These are phyloP conservation scores for Silene conica DNA, from an alignment of 148 eudicot species.

Conservation along the genomic window DNA sequence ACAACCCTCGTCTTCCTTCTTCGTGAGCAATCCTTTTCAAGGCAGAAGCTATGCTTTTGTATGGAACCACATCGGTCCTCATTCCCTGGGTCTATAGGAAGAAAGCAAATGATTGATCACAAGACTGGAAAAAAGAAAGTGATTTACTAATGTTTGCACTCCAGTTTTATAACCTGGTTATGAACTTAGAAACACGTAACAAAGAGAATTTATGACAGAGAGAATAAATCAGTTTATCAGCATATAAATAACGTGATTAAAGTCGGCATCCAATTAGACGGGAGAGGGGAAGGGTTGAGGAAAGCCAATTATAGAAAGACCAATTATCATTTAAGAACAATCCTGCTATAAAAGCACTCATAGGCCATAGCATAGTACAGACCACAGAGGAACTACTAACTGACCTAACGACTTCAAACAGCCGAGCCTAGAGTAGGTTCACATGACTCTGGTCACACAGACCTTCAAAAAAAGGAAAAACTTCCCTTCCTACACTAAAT, in stretches of 20 bases:
- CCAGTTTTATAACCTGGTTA: too few species aligned
- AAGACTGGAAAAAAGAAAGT: neutral
- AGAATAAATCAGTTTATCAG: too few species aligned
- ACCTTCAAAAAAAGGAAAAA: neutral
- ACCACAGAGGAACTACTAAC: neutral
- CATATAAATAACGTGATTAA: neutral
- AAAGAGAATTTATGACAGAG: too few species aligned
- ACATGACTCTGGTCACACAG: neutral
- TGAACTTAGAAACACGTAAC: too few species aligned
- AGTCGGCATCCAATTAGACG: neutral
- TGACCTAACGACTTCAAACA: neutral
- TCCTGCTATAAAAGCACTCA: neutral
- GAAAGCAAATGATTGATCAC: slow-evolving; percentile 1
- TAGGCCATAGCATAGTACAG: neutral
- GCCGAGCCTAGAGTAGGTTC: neutral
- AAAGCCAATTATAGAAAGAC: neutral
- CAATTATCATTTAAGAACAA: neutral
- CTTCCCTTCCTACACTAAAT: neutral
- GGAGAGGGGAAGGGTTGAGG: neutral
- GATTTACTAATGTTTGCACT: neutral
- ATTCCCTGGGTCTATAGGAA: slow-evolving; percentile 77
- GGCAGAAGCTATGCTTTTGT: slow-evolving; percentile 68
- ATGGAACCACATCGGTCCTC: slow-evolving; percentile 80
- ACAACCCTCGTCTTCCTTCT: slow-evolving; percentile 79
- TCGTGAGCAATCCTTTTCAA: slow-evolving; percentile 69